phyloP scores from a whole-genome alignment of 192 early-diverging fungal genomes.

The Funneliformis geosporum region DNA sequence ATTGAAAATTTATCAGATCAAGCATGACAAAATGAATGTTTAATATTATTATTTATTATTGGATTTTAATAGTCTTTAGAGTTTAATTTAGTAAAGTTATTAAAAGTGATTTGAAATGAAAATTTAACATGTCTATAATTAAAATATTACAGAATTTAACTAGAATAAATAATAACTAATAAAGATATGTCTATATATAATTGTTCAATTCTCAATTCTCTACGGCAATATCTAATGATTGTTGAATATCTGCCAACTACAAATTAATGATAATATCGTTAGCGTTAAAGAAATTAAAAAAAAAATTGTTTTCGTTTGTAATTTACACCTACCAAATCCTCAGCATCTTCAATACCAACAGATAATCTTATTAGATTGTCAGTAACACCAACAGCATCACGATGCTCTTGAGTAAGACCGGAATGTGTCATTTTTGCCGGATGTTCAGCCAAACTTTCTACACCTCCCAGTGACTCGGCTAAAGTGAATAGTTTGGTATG shows the following conservation, averaged over 20 bases:
- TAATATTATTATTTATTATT: too few relatives aligned
- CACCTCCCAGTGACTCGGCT: conserved; percentile 95
- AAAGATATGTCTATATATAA: too few relatives aligned
- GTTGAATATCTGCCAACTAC: conserved; percentile 18
- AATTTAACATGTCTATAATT: too few relatives aligned
- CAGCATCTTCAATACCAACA: conserved; percentile 90
- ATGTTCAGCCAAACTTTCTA: conserved; percentile 92
- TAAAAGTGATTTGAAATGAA: too few relatives aligned
- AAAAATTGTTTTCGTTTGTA: too few relatives aligned
- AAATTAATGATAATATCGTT: not conserved
- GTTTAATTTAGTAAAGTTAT: too few relatives aligned
- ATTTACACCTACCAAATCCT: conserved; percentile 63
- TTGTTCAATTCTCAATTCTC: not conserved
- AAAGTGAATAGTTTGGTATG: conserved; percentile 83
- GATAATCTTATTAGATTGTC: conserved; percentile 91
- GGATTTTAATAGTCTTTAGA: too few relatives aligned
- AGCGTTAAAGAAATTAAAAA: not conserved
- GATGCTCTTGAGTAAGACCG: conserved; percentile 82
- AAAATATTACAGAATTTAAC: too few relatives aligned
- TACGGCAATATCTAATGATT: conserved; percentile 20
- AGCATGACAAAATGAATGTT: too few relatives aligned
- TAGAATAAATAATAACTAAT: too few relatives aligned
- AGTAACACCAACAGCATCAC: conserved; percentile 83
- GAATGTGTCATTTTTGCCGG: conserved; percentile 97
- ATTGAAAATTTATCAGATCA: too few relatives aligned